Percentiles rank a stretch among this genome's conserved stretches.
These are phyloP conservation scores for Wickerhamiella musiphila DNA, from an alignment of 805 yeast genomes.

Conservation along the genomic window DNA sequence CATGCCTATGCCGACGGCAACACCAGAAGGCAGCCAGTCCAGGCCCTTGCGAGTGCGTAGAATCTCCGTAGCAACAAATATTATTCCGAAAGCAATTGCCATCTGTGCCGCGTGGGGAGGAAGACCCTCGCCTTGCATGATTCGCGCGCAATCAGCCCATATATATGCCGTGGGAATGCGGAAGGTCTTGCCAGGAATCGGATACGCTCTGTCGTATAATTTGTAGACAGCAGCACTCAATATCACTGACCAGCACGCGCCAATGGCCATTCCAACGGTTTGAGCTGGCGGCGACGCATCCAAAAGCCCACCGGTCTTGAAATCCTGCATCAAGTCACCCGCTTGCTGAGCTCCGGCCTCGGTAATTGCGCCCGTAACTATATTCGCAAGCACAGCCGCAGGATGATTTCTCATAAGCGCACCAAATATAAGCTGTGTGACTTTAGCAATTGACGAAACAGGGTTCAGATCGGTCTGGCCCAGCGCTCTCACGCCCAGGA, in stretches of 20 bases:
- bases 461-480: conserved; percentile 97
- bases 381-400: conserved; percentile 64
- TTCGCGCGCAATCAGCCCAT: conserved; percentile 91
- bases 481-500: conserved; percentile 79
- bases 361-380: conserved; percentile 91
- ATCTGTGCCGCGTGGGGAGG: conserved; percentile 62
- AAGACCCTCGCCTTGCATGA: conserved; percentile 78
- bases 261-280: conserved; percentile 75
- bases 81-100: conserved; percentile 49
- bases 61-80: conserved; percentile 42
- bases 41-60: conserved; percentile 23
- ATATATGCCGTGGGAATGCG: conserved; percentile 89
- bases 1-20: conserved; percentile 93
- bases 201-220: conserved; percentile 65
- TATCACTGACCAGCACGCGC: conserved; percentile 69
- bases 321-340: conserved; percentile 93
- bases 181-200: conserved; percentile 65
- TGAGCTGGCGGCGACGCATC: conserved; percentile 92
- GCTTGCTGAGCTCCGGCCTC: conserved; percentile 99
- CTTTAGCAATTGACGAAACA: conserved; percentile 88
- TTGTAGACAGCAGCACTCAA: conserved; percentile 69
- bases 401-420: conserved; percentile 64
- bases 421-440: conserved; percentile 81
- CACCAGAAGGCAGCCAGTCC: conserved; percentile 69
- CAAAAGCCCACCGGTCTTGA: conserved; percentile 79